Evolutionary conservation across 108 stramenopile species (phyloP).

Genomic region (Skeletonema potamos): DNA sequence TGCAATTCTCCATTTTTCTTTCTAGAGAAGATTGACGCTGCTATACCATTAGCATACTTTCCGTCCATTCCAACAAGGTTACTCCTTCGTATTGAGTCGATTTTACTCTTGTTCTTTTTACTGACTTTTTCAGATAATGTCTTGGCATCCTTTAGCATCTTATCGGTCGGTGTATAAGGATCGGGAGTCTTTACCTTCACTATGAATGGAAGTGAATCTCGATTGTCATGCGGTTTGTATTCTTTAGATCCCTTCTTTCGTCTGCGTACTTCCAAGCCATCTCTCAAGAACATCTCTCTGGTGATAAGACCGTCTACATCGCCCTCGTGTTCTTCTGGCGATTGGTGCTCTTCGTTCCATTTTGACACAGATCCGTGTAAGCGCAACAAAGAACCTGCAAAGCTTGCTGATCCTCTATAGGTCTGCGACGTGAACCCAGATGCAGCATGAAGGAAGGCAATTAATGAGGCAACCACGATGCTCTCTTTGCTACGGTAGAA

Average conservation of each 20-base stretch:
- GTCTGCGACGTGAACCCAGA: background rate
- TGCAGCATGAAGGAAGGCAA: background rate
- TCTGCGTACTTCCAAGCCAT: constrained; percentile 38
- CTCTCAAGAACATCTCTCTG: constrained; percentile 50
- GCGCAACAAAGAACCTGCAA: background rate
- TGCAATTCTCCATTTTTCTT: constrained; percentile 24
- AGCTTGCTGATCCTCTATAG: background rate
- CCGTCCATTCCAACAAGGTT: constrained; percentile 34
- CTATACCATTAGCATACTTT: constrained; percentile 30
- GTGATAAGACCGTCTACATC: constrained; percentile 51
- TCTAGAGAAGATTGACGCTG: constrained; percentile 40
- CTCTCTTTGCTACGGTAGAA: background rate
- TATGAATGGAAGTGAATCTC: constrained; percentile 72
- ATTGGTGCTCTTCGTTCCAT: constrained; percentile 47
- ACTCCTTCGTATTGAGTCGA: constrained; percentile 17
- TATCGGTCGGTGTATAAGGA: constrained; percentile 63
- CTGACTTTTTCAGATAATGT: constrained; percentile 36
- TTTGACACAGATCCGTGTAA: constrained; percentile 33
- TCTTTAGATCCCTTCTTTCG: constrained; percentile 44
- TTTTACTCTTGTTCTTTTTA: constrained; percentile 20
- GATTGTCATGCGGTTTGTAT: constrained; percentile 72
- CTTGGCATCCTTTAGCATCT: constrained; percentile 50
- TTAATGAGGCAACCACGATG: background rate
- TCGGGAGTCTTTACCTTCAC: constrained; percentile 70
- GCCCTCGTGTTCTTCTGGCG: constrained; percentile 26